Conservation (phyloP, 1,284 basidiomycete genomes). For the Malassezia equina region DNA sequence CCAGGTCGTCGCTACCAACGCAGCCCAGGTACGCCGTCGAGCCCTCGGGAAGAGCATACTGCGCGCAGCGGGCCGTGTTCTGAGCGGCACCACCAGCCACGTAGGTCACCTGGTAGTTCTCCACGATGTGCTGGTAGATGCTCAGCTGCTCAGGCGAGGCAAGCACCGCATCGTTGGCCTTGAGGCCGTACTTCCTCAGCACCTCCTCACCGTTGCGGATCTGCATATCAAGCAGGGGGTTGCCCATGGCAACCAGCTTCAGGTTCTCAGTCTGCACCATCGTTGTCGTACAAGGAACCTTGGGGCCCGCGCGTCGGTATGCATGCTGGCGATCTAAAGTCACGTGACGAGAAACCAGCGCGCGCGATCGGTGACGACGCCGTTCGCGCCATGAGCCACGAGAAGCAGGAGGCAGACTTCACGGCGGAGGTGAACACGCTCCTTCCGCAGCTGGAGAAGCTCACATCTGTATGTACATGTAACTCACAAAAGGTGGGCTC, state of each 20-base stretch:
- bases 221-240: constrained; percentile 50
- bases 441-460: constrained; percentile 50
- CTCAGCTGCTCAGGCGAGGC: constrained; percentile 73
- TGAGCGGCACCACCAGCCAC: constrained; percentile 95
- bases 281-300: background rate
- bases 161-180: constrained; percentile 91
- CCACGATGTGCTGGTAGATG: constrained; percentile 72
- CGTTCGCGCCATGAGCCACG: constrained; percentile 13
- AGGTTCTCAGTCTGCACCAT: constrained; percentile 22
- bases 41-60: constrained; percentile 59
- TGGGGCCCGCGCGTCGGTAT: background rate
- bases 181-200: constrained; percentile 80
- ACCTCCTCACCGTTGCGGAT: constrained; percentile 63
- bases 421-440: constrained; percentile 52
- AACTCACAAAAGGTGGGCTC: background rate
- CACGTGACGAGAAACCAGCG: constrained; percentile 7
- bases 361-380: constrained; percentile 4
- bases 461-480: constrained; percentile 49
- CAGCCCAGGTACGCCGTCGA: constrained; percentile 91
- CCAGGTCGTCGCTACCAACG: constrained; percentile 84
- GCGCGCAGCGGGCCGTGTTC: constrained; percentile 88
- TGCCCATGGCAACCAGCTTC: constrained; percentile 46
- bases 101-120: constrained; percentile 69
- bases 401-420: constrained; percentile 55
- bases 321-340: background rate